Conservation (phyloP, 176 grass and related monocot genomes). For the Eremochloa ophiuroides region DNA sequence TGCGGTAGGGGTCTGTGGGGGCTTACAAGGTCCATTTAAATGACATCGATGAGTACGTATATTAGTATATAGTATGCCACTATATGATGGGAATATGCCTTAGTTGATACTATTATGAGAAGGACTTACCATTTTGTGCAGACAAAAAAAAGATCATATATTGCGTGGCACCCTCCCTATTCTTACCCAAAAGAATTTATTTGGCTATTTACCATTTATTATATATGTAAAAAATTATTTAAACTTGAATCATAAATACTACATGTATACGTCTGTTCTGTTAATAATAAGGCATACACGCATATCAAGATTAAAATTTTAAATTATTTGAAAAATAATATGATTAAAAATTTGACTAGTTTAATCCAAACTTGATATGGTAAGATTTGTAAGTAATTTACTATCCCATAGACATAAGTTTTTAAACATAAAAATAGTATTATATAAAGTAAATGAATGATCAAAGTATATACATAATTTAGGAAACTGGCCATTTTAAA, state of each 20-base stretch:
- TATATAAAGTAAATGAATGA: not conserved
- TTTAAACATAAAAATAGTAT: not conserved
- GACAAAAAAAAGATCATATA: not conserved
- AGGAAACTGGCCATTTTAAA: not conserved
- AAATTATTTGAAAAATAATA: no score
- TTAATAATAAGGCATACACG: no score
- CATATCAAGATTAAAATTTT: no score
- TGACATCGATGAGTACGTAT: not conserved
- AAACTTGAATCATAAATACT: no score
- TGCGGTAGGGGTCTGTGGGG: not conserved
- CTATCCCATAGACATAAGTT: not conserved
- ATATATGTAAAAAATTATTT: not conserved
- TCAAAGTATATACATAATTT: not conserved
- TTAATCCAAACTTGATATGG: no score
- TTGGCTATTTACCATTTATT: not conserved
- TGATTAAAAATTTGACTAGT: no score
- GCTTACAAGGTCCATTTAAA: not conserved
- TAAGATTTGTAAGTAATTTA: not conserved
- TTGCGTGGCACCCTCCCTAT: not conserved
- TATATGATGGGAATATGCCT: conserved; percentile 3
- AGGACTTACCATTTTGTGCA: not conserved
- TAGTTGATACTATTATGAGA: not conserved
- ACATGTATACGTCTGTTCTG: no score
- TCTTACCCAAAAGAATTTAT: not conserved
- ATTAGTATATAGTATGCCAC: conserved; percentile 15